Evolutionary conservation across 768 basidiomycete species (phyloP).

Genomic region (Russula abietina): DNA sequence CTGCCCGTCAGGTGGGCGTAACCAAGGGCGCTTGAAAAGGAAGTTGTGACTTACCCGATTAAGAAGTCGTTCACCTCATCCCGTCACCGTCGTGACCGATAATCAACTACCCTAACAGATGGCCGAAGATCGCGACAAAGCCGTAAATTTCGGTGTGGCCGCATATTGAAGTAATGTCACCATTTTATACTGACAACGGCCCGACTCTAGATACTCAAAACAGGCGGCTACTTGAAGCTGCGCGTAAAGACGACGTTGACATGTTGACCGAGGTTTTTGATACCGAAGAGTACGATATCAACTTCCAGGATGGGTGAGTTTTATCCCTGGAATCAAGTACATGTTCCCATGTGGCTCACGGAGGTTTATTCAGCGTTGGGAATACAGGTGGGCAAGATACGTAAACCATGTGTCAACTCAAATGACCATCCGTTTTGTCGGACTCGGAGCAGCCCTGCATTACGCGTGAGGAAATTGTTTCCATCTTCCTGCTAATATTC

Average conservation of each 20-base stretch:
- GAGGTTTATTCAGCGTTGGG: slow-evolving; percentile 42
- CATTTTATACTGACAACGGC: background rate
- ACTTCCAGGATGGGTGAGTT: slow-evolving; percentile 71
- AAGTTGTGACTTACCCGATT: background rate
- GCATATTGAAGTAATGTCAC: background rate
- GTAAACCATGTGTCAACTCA: background rate
- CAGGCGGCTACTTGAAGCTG: slow-evolving; percentile 66
- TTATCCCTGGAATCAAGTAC: background rate
- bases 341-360: background rate
- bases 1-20: background rate
- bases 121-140: slow-evolving; percentile 7
- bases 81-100: background rate
- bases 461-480: slow-evolving; percentile 51
- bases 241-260: slow-evolving; percentile 67
- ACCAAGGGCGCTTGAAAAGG: background rate
- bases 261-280: slow-evolving; percentile 56
- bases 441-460: slow-evolving; percentile 55
- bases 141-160: background rate
- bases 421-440: background rate
- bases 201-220: slow-evolving; percentile 38
- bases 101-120: background rate
- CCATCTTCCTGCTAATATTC: background rate
- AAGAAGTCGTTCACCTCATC: background rate
- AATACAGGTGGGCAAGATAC: slow-evolving; percentile 58
- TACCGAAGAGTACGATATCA: slow-evolving; percentile 55